Evolutionary conservation across 192 early-diverging fungal genomes (phyloP).

Genomic region (Linnemannia zychae): DNA sequence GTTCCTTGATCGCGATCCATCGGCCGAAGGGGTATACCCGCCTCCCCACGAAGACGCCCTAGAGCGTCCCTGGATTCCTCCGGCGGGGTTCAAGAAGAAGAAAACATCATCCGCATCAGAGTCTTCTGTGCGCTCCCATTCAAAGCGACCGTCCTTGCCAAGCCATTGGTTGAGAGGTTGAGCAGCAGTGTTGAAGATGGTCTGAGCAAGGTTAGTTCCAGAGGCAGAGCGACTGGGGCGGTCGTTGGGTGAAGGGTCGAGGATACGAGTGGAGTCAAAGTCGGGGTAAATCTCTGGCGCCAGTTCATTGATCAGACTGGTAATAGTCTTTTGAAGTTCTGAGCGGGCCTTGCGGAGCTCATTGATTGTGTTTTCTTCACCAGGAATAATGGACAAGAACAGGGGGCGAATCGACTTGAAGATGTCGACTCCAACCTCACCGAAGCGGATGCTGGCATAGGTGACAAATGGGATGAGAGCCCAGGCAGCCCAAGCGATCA

Average conservation of each 20-base stretch:
- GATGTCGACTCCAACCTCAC: conserved; percentile 80
- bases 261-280: conserved; percentile 65
- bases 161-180: conserved; percentile 60
- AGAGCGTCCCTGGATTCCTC: conserved; percentile 41
- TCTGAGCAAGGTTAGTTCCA: conserved; percentile 10
- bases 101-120: conserved; percentile 63
- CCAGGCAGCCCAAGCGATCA: conserved; percentile 56
- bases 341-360: conserved; percentile 76
- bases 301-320: conserved; percentile 83
- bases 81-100: conserved; percentile 62
- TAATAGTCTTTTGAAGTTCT: conserved; percentile 80
- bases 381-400: conserved; percentile 75
- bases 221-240: conserved; percentile 31
- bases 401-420: conserved; percentile 86
- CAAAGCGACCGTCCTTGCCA: conserved; percentile 62
- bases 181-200: conserved; percentile 14
- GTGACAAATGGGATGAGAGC: conserved; percentile 70
- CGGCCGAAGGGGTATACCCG: conserved; percentile 41
- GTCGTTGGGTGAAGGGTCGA: conserved; percentile 30
- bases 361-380: conserved; percentile 62
- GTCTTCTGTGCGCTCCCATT: conserved; percentile 61
- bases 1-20: conserved; percentile 46
- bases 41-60: conserved; percentile 51
- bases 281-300: conserved; percentile 84
- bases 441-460: conserved; percentile 78